Conservation (phyloP, 2,329 filamentous ascomycete genomes). For the Sarocladiaceae sp. region DNA sequence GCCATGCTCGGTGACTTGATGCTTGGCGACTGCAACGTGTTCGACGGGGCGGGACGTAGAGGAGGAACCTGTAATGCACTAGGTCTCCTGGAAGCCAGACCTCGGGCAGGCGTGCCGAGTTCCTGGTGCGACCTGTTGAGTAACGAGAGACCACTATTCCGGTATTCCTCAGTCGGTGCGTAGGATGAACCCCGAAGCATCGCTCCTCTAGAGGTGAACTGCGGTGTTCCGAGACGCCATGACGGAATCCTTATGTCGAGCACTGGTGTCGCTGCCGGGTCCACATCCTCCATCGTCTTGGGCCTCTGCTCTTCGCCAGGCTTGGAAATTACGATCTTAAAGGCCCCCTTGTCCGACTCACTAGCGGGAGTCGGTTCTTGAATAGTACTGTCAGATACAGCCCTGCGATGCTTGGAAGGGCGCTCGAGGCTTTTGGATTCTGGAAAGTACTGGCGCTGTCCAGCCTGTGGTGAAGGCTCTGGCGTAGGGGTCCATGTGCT, state of each 20-base stretch:
- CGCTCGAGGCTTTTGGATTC: constrained; percentile 17
- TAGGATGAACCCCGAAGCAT: constrained; percentile 79
- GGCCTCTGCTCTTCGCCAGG: constrained; percentile 56
- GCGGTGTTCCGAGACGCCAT: constrained; percentile 77
- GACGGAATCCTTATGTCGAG: constrained; percentile 77
- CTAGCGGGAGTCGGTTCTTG: constrained; percentile 55
- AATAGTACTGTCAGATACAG: constrained; percentile 73
- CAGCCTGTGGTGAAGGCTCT: constrained; percentile 31
- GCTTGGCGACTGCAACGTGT: neutral
- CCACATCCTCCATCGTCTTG: constrained; percentile 58
- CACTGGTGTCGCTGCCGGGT: constrained; percentile 42
- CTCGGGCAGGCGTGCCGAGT: constrained; percentile 24
- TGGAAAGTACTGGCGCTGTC: constrained; percentile 28
- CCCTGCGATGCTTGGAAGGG: constrained; percentile 48
- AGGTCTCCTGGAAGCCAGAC: constrained; percentile 28
- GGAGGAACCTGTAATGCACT: constrained; percentile 34
- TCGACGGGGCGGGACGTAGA: constrained; percentile 22
- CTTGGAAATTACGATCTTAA: constrained; percentile 78
- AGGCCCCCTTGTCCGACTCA: constrained; percentile 60
- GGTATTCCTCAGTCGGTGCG: constrained; percentile 67
- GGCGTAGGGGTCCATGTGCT: constrained; percentile 41
- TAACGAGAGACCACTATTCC: constrained; percentile 56
- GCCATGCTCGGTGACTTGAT: constrained; percentile 21
- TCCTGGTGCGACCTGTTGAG: constrained; percentile 31
- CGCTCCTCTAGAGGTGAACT: constrained; percentile 72